Evolutionary conservation across 1,139 yeast species (phyloP).

Genomic region (Pichia sp.): DNA sequence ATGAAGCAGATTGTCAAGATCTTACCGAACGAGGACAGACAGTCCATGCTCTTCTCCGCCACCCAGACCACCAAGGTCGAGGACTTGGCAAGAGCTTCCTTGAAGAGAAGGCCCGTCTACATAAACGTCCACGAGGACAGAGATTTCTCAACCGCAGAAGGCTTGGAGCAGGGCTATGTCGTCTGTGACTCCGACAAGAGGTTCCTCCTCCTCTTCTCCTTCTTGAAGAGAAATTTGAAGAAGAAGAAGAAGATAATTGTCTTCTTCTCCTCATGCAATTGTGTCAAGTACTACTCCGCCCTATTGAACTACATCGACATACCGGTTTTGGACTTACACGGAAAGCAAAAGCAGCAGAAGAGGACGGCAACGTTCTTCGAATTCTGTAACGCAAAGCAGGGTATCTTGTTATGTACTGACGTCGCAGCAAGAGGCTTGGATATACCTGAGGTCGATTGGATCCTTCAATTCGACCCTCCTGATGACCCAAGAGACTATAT

Average conservation of each 20-base stretch:
- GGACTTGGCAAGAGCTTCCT: slow-evolving; percentile 93
- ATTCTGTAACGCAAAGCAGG: slow-evolving; percentile 94
- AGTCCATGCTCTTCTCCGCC: slow-evolving; percentile 94
- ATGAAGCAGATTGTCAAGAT: slow-evolving; percentile 95
- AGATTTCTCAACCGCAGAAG: slow-evolving; percentile 88
- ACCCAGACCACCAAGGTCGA: slow-evolving; percentile 98
- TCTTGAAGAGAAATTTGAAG: slow-evolving; percentile 83
- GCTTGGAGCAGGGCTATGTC: slow-evolving; percentile 96
- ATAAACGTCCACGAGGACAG: slow-evolving; percentile 87
- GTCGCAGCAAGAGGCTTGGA: slow-evolving; percentile 99
- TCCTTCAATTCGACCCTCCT: slow-evolving; percentile 95
- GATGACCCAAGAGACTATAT: slow-evolving; percentile 98
- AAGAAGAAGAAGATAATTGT: slow-evolving; percentile 94
- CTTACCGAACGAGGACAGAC: slow-evolving; percentile 90
- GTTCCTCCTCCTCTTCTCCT: slow-evolving; percentile 82
- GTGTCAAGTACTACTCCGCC: slow-evolving; percentile 95
- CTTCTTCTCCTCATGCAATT: slow-evolving; percentile 91
- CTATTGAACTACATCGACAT: slow-evolving; percentile 89
- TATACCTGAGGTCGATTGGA: slow-evolving; percentile 97
- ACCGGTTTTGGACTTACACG: slow-evolving; percentile 94
- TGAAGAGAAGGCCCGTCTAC: slow-evolving; percentile 92
- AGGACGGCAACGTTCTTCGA: slow-evolving; percentile 97
- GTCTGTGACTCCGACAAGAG: slow-evolving; percentile 96
- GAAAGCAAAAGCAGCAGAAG: slow-evolving; percentile 97
- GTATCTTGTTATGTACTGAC: slow-evolving; percentile 89